Evolutionary conservation across 345 rosid genomes (phyloP).

Genomic region (Eutrema heterophyllum): DNA sequence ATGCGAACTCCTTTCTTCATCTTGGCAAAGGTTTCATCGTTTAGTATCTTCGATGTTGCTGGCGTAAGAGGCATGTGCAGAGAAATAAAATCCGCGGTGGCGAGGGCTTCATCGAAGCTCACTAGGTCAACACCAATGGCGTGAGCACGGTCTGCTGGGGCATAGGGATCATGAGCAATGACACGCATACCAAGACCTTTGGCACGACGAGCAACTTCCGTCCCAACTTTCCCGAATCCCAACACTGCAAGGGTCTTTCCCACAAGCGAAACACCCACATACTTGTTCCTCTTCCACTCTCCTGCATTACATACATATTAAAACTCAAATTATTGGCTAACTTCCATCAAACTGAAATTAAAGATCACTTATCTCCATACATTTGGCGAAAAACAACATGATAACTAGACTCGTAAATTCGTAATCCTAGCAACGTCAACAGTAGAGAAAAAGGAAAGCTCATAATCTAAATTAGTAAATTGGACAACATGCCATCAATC

Average conservation of each 20-base stretch:
- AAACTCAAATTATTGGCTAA: neutral
- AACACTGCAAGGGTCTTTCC: conserved; percentile 76
- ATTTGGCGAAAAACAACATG: neutral
- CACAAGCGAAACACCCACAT: conserved; percentile 85
- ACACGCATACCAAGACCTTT: conserved; percentile 95
- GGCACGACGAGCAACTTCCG: conserved; percentile 86
- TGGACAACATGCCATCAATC: neutral
- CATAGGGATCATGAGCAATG: conserved; percentile 85
- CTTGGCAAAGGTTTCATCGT: conserved; percentile 74
- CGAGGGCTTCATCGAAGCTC: conserved; percentile 70
- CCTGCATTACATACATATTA: conserved; percentile 36
- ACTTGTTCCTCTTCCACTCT: conserved; percentile 78
- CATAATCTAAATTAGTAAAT: neutral
- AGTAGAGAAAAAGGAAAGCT: neutral
- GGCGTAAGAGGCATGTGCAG: conserved; percentile 90
- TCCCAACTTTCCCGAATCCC: conserved; percentile 92
- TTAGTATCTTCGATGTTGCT: conserved; percentile 62
- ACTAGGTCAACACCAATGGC: conserved; percentile 79
- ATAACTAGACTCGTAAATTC: neutral
- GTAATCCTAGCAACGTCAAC: neutral
- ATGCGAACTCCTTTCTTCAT: conserved; percentile 92
- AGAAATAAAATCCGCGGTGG: conserved; percentile 79
- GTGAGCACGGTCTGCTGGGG: conserved; percentile 85
- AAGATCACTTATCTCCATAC: too few species aligned
- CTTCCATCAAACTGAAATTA: neutral